phyloP scores from a whole-genome alignment of 345 rosid genomes.

The Hirschfeldia incana region DNA sequence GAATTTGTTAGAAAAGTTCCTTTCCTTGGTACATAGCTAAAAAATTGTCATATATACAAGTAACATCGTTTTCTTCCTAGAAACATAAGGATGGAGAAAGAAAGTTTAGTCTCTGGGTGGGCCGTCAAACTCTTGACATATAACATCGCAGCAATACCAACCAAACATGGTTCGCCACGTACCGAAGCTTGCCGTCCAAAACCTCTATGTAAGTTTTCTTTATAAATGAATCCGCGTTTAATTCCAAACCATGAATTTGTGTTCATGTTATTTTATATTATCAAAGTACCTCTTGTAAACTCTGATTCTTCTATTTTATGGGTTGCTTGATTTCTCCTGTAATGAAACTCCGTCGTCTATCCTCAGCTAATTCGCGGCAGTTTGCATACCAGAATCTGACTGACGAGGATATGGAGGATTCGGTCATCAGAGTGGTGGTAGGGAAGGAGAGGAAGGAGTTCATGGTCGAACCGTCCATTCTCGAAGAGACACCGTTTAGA shows the following conservation, averaged over 20 bases:
- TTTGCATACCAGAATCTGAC: slow-evolving; percentile 49
- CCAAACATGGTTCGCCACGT: slow-evolving; percentile 14
- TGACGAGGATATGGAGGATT: slow-evolving; percentile 23
- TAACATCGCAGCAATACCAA: slow-evolving; percentile 3
- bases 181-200: not conserved
- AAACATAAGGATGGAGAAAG: slow-evolving; percentile 25
- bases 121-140: slow-evolving; percentile 33
- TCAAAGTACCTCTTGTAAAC: not conserved
- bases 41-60: not conserved
- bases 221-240: slow-evolving; percentile 17
- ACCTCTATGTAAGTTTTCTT: not conserved
- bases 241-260: not conserved
- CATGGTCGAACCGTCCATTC: slow-evolving; percentile 59
- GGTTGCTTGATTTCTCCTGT: slow-evolving; percentile 73
- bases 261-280: slow-evolving; percentile 9
- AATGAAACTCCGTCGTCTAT: slow-evolving; percentile 44
- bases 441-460: slow-evolving; percentile 81
- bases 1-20: not conserved
- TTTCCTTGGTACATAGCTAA: not conserved
- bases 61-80: slow-evolving; percentile 4
- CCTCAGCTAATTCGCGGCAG: slow-evolving; percentile 41
- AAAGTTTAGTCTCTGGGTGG: slow-evolving; percentile 27
- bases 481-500: slow-evolving; percentile 70
- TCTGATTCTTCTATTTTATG: slow-evolving; percentile 39
- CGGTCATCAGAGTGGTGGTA: slow-evolving; percentile 64